Percentiles rank a stretch among this genome's conserved stretches.
These are phyloP conservation scores for Uromyces viciae-fabae DNA, from an alignment of 1,284 basidiomycete genomes.

Conservation along the genomic window DNA sequence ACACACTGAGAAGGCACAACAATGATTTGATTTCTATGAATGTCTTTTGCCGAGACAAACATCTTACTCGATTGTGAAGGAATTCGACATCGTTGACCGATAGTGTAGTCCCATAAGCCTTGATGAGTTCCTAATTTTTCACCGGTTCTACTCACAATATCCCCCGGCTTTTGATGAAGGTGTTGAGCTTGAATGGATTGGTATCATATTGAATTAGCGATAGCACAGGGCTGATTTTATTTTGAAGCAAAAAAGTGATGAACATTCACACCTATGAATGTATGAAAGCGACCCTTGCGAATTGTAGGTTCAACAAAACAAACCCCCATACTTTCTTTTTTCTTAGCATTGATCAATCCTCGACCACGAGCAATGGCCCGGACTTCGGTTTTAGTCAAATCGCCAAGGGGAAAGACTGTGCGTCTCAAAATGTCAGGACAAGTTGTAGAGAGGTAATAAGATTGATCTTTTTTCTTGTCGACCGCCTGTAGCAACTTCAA, in stretches of 20 bases:
- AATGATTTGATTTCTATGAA: constrained; percentile 63
- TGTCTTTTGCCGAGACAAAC: constrained; percentile 74
- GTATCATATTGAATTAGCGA: too few species aligned
- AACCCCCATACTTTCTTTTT: constrained; percentile 90
- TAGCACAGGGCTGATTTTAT: too few species aligned
- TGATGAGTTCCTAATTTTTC: constrained; percentile 64
- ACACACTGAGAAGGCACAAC: constrained; percentile 69
- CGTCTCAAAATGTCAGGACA: constrained; percentile 64
- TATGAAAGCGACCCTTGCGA: constrained; percentile 66
- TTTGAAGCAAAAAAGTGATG: background rate
- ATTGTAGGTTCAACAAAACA: constrained; percentile 76
- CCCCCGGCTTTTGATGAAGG: constrained; percentile 65
- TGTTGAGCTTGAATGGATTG: constrained; percentile 65
- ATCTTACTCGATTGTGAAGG: constrained; percentile 64
- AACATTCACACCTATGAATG: constrained; percentile 66
- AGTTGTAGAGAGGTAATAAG: constrained; percentile 83
- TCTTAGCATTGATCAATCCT: constrained; percentile 69
- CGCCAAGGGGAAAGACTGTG: constrained; percentile 74
- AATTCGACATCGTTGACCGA: constrained; percentile 73
- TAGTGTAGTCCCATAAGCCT: constrained; percentile 82
- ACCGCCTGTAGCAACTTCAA: constrained; percentile 66
- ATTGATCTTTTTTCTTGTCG: constrained; percentile 81
- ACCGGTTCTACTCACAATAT: constrained; percentile 66
- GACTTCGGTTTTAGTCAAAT: constrained; percentile 67
- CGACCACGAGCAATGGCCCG: constrained; percentile 69